phyloP scores from a whole-genome alignment of 441 rosid species.

The Euphorbia celastroides region DNA sequence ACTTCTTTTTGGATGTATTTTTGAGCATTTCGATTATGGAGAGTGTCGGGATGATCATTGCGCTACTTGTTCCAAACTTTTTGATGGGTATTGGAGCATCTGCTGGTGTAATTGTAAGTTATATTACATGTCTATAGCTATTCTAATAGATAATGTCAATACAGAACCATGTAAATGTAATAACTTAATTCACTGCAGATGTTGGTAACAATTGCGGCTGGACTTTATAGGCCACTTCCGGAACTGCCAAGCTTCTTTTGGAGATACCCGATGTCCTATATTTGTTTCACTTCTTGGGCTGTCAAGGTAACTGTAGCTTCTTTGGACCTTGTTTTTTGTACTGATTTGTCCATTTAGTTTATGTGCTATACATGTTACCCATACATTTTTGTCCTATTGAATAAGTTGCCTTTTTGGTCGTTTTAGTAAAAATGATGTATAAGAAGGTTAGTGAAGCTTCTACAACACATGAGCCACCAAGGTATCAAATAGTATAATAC shows the following conservation, averaged over 20 bases:
- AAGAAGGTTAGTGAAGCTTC: no score
- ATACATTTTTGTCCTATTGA: no score
- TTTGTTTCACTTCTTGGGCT: constrained; percentile 12
- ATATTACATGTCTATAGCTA: no score
- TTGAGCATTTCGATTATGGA: constrained; percentile 55
- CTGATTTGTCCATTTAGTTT: no score
- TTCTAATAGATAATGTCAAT: no score
- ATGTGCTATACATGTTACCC: no score
- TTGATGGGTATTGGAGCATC: constrained; percentile 62
- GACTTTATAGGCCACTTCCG: constrained; percentile 49
- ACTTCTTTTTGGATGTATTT: constrained; percentile 43
- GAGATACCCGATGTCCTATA: constrained; percentile 8
- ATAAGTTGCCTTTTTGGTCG: no score
- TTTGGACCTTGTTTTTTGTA: no score
- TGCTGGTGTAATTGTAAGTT: constrained; percentile 19
- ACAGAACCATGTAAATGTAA: no score
- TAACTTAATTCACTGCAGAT: constrained; percentile 12
- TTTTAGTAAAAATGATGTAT: no score
- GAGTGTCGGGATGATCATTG: constrained; percentile 73
- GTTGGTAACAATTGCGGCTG: constrained; percentile 34
- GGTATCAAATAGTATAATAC: no score
- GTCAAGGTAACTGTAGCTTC: constrained; percentile 9
- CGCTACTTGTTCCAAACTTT: constrained; percentile 72
- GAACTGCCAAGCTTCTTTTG: constrained; percentile 34
- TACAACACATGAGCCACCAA: no score